These are phyloP conservation scores for Cardamine resedifolia DNA, from an alignment of 345 rosid genomes.

Conservation along the genomic window DNA sequence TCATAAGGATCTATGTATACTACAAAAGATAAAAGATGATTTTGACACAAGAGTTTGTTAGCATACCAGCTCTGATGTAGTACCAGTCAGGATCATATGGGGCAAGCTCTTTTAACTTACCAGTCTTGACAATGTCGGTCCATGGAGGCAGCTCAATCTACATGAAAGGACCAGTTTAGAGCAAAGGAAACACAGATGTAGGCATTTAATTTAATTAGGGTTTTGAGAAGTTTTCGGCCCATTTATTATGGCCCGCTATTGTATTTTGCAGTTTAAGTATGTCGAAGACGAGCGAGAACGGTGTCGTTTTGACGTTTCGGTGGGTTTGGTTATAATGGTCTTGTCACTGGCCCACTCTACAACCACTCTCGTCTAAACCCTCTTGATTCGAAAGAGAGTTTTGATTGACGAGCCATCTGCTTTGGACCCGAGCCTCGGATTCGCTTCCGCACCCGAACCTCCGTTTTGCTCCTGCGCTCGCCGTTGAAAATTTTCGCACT, in stretches of 20 bases:
- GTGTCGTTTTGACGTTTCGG: constrained; percentile 14
- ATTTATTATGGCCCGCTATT: background rate
- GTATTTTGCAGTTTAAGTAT: background rate
- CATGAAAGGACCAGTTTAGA: background rate
- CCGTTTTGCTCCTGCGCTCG: constrained; percentile 46
- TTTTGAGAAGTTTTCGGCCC: background rate
- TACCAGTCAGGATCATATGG: background rate
- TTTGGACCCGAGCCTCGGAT: constrained; percentile 25
- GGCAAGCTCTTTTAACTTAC: background rate
- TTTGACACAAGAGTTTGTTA: background rate
- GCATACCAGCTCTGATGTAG: background rate
- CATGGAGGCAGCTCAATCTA: background rate
- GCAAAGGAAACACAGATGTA: too few species aligned
- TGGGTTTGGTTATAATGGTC: constrained; percentile 34
- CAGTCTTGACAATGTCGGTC: background rate
- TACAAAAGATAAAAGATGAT: background rate
- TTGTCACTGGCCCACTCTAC: constrained; percentile 23
- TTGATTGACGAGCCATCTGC: constrained; percentile 21
- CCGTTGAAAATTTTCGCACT: constrained; percentile 58
- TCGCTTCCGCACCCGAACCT: constrained; percentile 42
- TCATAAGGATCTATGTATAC: background rate
- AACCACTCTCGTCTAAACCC: constrained; percentile 20
- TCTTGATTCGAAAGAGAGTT: constrained; percentile 1
- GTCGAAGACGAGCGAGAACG: background rate
- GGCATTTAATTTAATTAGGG: too few species aligned